Conservation (phyloP, 805 yeast genomes). For the Lipomyces yamanashiensis region DNA sequence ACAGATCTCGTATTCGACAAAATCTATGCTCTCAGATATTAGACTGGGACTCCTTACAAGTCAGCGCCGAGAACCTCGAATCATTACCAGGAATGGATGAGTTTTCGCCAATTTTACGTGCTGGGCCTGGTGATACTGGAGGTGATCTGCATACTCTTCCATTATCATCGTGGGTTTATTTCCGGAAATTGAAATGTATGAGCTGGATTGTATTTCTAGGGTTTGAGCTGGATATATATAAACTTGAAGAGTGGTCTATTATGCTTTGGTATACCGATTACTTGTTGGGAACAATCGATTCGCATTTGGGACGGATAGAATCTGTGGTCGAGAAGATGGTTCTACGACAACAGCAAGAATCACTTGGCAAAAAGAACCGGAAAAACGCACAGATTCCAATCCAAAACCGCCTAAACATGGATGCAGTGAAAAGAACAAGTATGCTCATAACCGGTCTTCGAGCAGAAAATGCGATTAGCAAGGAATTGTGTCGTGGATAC, state of each 20-base stretch:
- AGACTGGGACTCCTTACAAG: constrained; percentile 82
- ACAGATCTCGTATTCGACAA: constrained; percentile 84
- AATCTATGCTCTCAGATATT: constrained; percentile 60
- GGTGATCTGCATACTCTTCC: constrained; percentile 54
- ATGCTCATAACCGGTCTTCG: not conserved
- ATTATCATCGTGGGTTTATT: constrained; percentile 70
- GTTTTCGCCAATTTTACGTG: constrained; percentile 24
- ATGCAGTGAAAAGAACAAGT: constrained; percentile 1
- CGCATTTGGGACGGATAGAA: constrained; percentile 53
- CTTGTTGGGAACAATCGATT: constrained; percentile 49
- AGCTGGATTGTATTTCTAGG: constrained; percentile 72
- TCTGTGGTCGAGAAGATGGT: constrained; percentile 37
- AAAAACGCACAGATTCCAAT: not conserved
- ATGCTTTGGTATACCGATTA: constrained; percentile 72
- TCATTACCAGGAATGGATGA: constrained; percentile 20
- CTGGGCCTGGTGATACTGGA: not conserved
- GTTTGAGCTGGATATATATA: constrained; percentile 73
- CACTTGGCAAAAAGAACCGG: not conserved
- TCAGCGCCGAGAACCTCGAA: constrained; percentile 66
- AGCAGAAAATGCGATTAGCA: not conserved
- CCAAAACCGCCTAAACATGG: not conserved
- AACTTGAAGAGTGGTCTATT: constrained; percentile 66
- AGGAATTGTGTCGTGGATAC: constrained; percentile 21
- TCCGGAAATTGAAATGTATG: constrained; percentile 72
- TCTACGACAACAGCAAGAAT: not conserved